A percentile compares a stretch with the other conserved stretches of the same genome.
These are phyloP conservation scores for Yamadazyma insecticola DNA, from an alignment of 805 yeast genomes.

Conservation along the genomic window DNA sequence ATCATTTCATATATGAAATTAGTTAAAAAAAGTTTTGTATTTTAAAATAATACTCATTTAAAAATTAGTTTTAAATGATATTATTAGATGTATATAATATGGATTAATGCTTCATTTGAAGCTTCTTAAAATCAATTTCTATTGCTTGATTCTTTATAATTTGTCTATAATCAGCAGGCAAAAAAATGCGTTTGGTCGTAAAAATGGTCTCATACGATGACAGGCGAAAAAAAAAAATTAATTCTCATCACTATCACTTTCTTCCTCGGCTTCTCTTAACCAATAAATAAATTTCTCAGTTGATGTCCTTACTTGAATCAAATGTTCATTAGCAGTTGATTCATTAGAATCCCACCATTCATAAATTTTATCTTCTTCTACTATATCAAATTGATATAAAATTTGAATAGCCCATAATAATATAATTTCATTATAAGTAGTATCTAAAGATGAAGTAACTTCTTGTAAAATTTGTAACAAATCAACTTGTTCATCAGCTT, in stretches of 20 bases:
- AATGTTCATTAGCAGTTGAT: conserved; percentile 34
- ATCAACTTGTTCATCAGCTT: conserved; percentile 71
- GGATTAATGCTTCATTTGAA: no score
- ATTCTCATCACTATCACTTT: conserved; percentile 16
- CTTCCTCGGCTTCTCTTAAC: conserved; percentile 76
- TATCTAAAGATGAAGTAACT: conserved; percentile 30
- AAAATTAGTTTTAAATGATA: no score
- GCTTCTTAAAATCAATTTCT: no score
- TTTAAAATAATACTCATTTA: no score
- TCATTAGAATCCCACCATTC: conserved; percentile 69
- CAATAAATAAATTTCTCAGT: conserved; percentile 79
- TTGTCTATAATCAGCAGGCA: no score
- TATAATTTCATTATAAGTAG: conserved; percentile 44
- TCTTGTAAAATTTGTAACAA: conserved; percentile 50
- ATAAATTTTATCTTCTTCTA: conserved; percentile 76
- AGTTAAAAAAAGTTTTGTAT: no score
- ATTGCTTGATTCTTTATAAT: no score
- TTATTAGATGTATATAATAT: no score
- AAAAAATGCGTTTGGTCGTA: no score
- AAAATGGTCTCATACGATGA: no score
- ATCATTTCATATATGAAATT: no score
- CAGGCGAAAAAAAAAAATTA: no score
- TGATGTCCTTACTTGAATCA: conserved; percentile 46
- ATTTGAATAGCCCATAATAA: conserved; percentile 50
- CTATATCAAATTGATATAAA: conserved; percentile 75